phyloP scores from a whole-genome alignment of 1,284 basidiomycete genomes.

The Leccinum proliferum region DNA sequence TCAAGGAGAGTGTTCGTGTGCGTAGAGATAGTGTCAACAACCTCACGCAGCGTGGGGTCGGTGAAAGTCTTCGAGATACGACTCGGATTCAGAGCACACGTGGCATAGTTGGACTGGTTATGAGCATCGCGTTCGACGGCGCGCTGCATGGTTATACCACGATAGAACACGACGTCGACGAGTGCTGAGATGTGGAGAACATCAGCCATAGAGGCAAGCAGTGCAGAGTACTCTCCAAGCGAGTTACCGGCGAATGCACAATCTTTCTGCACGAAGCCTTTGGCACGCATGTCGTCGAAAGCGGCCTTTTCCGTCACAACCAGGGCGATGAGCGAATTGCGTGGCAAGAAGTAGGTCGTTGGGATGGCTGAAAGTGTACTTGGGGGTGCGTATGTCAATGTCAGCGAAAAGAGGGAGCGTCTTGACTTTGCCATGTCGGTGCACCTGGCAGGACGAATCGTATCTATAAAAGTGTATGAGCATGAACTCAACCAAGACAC shows the following conservation, averaged over 20 bases:
- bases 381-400: slow-evolving; percentile 86
- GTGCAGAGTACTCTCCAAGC: slow-evolving; percentile 95
- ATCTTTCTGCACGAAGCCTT: slow-evolving; percentile 89
- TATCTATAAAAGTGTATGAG: slow-evolving; percentile 49
- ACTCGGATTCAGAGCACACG: slow-evolving; percentile 98
- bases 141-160: slow-evolving; percentile 99
- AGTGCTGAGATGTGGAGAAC: slow-evolving; percentile 94
- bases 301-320: slow-evolving; percentile 98
- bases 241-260: slow-evolving; percentile 98
- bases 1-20: slow-evolving; percentile 82
- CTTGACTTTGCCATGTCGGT: slow-evolving; percentile 57
- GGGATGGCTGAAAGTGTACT: slow-evolving; percentile 97
- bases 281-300: slow-evolving; percentile 96
- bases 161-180: slow-evolving; percentile 98
- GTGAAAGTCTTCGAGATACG: slow-evolving; percentile 93
- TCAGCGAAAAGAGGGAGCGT: slow-evolving; percentile 93
- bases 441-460: slow-evolving; percentile 31
- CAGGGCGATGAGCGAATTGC: slow-evolving; percentile 96
- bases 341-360: slow-evolving; percentile 95
- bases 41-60: slow-evolving; percentile 89
- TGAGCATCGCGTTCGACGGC: slow-evolving; percentile 92
- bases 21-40: slow-evolving; percentile 85
- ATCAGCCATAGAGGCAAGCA: slow-evolving; percentile 89
- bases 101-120: slow-evolving; percentile 94
- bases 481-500: slow-evolving; percentile 1